These are phyloP conservation scores for Mycena sp. DNA, from an alignment of 1,284 basidiomycete species.

Conservation along the genomic window DNA sequence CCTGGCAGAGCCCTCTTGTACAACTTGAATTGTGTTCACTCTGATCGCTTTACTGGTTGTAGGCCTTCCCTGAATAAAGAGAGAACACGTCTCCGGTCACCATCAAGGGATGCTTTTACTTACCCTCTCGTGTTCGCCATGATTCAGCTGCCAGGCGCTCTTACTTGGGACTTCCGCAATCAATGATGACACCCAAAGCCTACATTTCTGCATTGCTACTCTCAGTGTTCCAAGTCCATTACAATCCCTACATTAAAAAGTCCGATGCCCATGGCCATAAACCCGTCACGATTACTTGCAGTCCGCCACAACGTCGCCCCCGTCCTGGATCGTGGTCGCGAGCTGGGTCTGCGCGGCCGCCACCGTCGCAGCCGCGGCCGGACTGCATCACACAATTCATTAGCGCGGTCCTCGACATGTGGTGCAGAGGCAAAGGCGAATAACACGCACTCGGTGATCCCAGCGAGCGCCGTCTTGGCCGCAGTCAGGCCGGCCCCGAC, in stretches of 20 bases:
- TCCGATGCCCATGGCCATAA: not conserved
- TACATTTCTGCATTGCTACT: slow-evolving; percentile 25
- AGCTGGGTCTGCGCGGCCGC: slow-evolving; percentile 15
- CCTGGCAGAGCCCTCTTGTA: too few relatives aligned
- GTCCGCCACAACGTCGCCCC: slow-evolving; percentile 25
- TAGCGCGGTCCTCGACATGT: too few relatives aligned
- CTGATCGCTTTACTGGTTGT: too few relatives aligned
- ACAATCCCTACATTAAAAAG: not conserved
- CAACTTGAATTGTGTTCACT: too few relatives aligned
- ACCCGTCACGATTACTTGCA: slow-evolving; percentile 8
- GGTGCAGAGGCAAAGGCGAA: not conserved
- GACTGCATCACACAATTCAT: not conserved
- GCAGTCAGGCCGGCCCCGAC: slow-evolving; percentile 41
- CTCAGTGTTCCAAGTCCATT: slow-evolving; percentile 10
- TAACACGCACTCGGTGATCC: slow-evolving; percentile 8
- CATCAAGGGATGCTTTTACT: too few relatives aligned
- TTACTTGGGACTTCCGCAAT: too few relatives aligned
- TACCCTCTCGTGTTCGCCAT: too few relatives aligned
- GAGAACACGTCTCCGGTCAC: too few relatives aligned
- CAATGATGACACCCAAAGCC: slow-evolving; percentile 23
- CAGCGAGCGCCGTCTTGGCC: slow-evolving; percentile 35
- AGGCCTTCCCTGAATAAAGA: too few relatives aligned
- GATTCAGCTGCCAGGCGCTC: too few relatives aligned
- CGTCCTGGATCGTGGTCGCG: slow-evolving; percentile 18
- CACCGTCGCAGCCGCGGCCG: not conserved